Evolutionary conservation across 768 basidiomycete genomes (phyloP).

Genomic region (Mycena pura): DNA sequence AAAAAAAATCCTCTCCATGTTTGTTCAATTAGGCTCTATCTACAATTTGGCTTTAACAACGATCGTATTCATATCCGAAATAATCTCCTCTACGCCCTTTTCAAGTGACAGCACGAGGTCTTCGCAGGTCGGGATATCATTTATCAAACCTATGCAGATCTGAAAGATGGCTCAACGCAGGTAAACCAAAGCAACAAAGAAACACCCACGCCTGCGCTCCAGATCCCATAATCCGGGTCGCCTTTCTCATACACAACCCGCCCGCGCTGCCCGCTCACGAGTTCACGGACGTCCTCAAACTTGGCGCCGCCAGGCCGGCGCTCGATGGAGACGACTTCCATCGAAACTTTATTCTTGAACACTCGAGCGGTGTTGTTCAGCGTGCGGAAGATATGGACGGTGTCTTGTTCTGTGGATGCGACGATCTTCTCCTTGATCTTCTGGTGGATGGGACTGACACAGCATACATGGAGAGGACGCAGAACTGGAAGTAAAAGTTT

Average conservation of each 20-base stretch:
- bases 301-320: conserved; percentile 82
- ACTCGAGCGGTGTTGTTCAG: conserved; percentile 85
- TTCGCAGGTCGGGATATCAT: conserved; percentile 85
- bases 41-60: conserved; percentile 50
- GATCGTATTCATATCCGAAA: conserved; percentile 52
- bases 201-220: conserved; percentile 61
- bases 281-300: conserved; percentile 83
- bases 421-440: conserved; percentile 93
- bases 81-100: conserved; percentile 73
- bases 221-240: conserved; percentile 87
- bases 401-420: conserved; percentile 80
- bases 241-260: conserved; percentile 81
- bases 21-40: neutral
- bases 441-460: conserved; percentile 77
- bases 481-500: conserved; percentile 12
- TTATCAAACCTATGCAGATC: conserved; percentile 71
- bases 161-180: neutral
- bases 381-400: conserved; percentile 90
- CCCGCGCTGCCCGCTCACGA: conserved; percentile 76
- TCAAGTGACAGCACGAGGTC: conserved; percentile 74
- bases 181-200: neutral
- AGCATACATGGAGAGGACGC: neutral
- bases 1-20: too few relatives aligned
- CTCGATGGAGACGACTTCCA: conserved; percentile 88
- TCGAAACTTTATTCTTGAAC: conserved; percentile 82